Evolutionary conservation across 352 stramenopile genomes (phyloP), one percentile per base, ranked within the genome.

Genomic region (Thalassiosira hispida): DNA sequence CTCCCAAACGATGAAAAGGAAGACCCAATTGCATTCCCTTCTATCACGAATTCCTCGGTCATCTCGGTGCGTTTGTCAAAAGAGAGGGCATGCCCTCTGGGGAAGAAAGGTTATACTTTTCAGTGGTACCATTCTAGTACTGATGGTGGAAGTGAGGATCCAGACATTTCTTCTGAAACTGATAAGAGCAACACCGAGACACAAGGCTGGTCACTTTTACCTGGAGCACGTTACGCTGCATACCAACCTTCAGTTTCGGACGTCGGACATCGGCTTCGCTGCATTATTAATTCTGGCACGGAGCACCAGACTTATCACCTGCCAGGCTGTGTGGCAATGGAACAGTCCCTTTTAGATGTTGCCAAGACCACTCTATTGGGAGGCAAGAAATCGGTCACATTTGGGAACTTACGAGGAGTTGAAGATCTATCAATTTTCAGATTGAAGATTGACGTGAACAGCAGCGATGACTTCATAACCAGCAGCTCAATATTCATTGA

Each of bases 101-200:
- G 64, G 12, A 71, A 76, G 44, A 83, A 63, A n/a, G 12, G 64
- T n/a, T 86, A 87, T 49, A 55, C 18, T 16, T 92, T 86, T 78
- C 84, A 92, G 68, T 92, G 87, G 87, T 90, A 88, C 71, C 75
- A 77, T 56, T 87, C 75, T 62, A 73, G 52, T 35, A 56, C n/a
- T 68, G 62, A 62, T 57, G 40, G 12, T 31, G 55, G n/a, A 47
- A 44, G 16, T n/a, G 59, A 82, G 46, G 47, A 25, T 16, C 38
- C 18, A n/a, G 8, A 22, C 2, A 18, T 23, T 1, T 63, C 51
- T 44, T 31, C 16, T 2, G 49, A 74, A 23, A 52, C 18, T 1
- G 53, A 46, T 44, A 31, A 20, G n/a, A 65, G 49, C 57, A 44
- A 52, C n/a, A 65, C 11, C 18, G 62, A 57, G 20, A 9, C 46